Evolutionary conservation across 306 rosid genomes (phyloP).

Genomic region (Begonia loranthoides): DNA sequence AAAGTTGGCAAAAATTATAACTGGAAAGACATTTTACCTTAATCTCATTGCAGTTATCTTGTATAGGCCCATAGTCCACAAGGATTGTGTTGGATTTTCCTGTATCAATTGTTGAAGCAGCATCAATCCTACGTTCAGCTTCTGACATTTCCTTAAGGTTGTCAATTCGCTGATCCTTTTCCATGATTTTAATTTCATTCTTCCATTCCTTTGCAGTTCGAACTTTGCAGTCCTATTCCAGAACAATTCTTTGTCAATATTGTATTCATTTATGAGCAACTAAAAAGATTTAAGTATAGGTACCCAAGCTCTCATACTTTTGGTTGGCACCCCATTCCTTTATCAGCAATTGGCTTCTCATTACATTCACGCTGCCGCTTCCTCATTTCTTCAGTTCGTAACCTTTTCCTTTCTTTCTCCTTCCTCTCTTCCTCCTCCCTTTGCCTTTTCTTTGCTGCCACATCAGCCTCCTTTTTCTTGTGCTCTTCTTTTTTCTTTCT

Average conservation of each 20-base stretch:
- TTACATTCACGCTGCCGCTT: constrained; percentile 44
- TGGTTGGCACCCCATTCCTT: constrained; percentile 20
- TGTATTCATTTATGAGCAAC: background rate
- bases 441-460: constrained; percentile 71
- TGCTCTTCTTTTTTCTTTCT: constrained; percentile 48
- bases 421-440: constrained; percentile 73
- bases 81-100: constrained; percentile 17
- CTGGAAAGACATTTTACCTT: constrained; percentile 23
- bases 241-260: constrained; percentile 4
- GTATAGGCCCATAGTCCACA: constrained; percentile 14
- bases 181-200: constrained; percentile 17
- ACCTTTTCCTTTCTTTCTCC: constrained; percentile 67
- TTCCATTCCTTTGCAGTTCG: constrained; percentile 24
- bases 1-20: too few relatives aligned
- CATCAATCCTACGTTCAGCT: background rate
- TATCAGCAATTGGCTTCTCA: constrained; percentile 35
- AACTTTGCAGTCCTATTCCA: constrained; percentile 40
- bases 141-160: constrained; percentile 8
- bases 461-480: constrained; percentile 57
- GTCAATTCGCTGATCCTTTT: constrained; percentile 16
- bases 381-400: constrained; percentile 50
- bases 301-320: constrained; percentile 24
- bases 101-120: constrained; percentile 17
- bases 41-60: constrained; percentile 15
- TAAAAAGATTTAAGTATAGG: constrained; percentile 1